These are phyloP conservation scores for Fusarium sp. DNA, from an alignment of 2,329 filamentous ascomycete genomes.

Conservation along the genomic window DNA sequence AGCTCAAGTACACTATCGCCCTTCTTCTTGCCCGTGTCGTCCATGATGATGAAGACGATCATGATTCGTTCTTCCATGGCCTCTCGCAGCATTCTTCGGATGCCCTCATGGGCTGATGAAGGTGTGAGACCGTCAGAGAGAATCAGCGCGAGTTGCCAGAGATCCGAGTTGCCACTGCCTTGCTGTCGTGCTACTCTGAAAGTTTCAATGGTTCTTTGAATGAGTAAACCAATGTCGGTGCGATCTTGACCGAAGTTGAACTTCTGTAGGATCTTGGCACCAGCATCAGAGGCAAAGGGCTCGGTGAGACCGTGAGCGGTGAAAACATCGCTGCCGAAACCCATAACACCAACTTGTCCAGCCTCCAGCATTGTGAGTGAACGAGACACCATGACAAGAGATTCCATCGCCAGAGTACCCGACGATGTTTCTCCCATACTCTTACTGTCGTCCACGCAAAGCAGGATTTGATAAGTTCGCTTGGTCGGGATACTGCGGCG, in stretches of 20 bases:
- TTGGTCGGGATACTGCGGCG: conserved; percentile 90
- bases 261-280: conserved; percentile 83
- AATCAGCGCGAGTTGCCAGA: conserved; percentile 95
- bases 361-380: conserved; percentile 92
- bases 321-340: conserved; percentile 86
- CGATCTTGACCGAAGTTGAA: conserved; percentile 88
- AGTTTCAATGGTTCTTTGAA: conserved; percentile 80
- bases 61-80: conserved; percentile 95
- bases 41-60: conserved; percentile 97
- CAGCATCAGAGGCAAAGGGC: conserved; percentile 80
- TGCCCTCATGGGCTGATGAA: conserved; percentile 79
- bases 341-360: conserved; percentile 90
- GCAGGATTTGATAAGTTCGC: conserved; percentile 94
- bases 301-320: conserved; percentile 87
- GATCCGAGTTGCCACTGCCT: conserved; percentile 68
- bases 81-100: conserved; percentile 83
- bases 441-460: conserved; percentile 95
- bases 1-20: conserved; percentile 84
- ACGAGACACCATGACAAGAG: conserved; percentile 89
- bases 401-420: conserved; percentile 88
- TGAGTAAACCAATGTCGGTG: conserved; percentile 85
- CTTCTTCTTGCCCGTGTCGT: conserved; percentile 64
- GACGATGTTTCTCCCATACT: conserved; percentile 88
- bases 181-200: conserved; percentile 81
- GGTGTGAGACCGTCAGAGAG: conserved; percentile 95